Conservation (phyloP, 495 filamentous ascomycete genomes). For the Aspergillus bridgeri region DNA sequence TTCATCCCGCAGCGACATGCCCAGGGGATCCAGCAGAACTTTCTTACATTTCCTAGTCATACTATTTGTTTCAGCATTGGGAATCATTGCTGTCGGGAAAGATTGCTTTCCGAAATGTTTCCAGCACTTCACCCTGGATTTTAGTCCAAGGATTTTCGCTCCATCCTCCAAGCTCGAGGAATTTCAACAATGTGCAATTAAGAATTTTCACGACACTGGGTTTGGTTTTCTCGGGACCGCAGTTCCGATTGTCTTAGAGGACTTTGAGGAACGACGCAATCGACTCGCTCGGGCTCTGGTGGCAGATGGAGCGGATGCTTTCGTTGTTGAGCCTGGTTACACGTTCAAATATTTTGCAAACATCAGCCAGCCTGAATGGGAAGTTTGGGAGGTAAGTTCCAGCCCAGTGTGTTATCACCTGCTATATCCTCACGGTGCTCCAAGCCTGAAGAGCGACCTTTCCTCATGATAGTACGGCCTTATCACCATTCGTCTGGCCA, state of each 20-base stretch:
- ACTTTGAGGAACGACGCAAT: conserved; percentile 45
- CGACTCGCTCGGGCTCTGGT: conserved; percentile 46
- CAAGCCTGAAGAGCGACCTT: conserved; percentile 53
- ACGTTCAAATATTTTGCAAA: conserved; percentile 58
- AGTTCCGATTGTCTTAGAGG: conserved; percentile 32
- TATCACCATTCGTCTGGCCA: conserved; percentile 24
- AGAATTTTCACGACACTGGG: conserved; percentile 35
- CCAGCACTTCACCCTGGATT: background rate
- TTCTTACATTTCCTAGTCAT: background rate
- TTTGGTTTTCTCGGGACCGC: conserved; percentile 46
- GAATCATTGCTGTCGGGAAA: background rate
- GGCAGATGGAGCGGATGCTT: conserved; percentile 42
- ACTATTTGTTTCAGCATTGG: background rate
- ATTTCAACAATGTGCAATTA: conserved; percentile 45
- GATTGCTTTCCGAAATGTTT: background rate
- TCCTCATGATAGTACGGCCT: conserved; percentile 52
- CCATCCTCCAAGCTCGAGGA: background rate
- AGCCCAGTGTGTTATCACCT: background rate
- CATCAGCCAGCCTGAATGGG: conserved; percentile 53
- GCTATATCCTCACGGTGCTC: background rate
- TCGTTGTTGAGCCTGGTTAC: conserved; percentile 55
- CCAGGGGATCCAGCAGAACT: background rate
- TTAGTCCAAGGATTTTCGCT: background rate
- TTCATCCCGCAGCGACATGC: background rate
- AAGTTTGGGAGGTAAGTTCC: conserved; percentile 46